These are phyloP conservation scores for Cyberlindnera saturnus DNA, from an alignment of 805 yeast species.

Conservation along the genomic window DNA sequence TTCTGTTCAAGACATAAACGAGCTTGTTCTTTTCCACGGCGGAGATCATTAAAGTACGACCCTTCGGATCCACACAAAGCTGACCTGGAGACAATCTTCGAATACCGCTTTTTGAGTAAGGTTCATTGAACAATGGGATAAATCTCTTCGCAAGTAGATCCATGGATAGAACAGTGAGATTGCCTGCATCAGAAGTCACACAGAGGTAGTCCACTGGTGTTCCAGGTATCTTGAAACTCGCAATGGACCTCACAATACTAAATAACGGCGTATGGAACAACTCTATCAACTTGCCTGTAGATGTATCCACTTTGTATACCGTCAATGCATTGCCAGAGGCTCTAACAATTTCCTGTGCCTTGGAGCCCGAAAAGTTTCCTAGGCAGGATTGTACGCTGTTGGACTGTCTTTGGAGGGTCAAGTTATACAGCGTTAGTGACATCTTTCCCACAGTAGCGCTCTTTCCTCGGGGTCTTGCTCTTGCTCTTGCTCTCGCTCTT, in stretches of 20 bases:
- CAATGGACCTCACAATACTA: conserved; percentile 51
- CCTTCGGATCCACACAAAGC: conserved; percentile 62
- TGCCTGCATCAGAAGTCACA: conserved; percentile 77
- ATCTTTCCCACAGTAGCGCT: not conserved
- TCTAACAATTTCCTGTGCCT: conserved; percentile 56
- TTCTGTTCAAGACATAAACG: conserved; percentile 57
- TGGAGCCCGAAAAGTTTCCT: conserved; percentile 61
- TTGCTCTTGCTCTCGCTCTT: too few relatives aligned
- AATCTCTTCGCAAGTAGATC: conserved; percentile 32
- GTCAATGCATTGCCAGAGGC: conserved; percentile 52
- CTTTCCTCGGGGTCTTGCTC: too few relatives aligned
- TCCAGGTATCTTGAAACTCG: conserved; percentile 47
- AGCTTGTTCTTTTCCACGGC: conserved; percentile 72
- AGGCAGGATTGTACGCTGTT: conserved; percentile 48
- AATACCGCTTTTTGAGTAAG: conserved; percentile 69
- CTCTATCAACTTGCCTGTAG: conserved; percentile 47
- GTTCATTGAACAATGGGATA: conserved; percentile 49
- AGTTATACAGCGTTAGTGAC: conserved; percentile 43
- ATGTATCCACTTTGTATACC: conserved; percentile 45
- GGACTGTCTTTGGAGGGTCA: conserved; percentile 61
- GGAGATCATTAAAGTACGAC: conserved; percentile 61
- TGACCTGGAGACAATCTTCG: conserved; percentile 74
- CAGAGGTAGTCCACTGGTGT: conserved; percentile 51
- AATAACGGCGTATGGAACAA: conserved; percentile 43
- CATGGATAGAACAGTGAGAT: conserved; percentile 47